A percentile compares a stretch with the other conserved stretches of the same genome.
phyloP scores from a whole-genome alignment of 2,329 filamentous ascomycete species.

The Myrmaecium sp. region DNA sequence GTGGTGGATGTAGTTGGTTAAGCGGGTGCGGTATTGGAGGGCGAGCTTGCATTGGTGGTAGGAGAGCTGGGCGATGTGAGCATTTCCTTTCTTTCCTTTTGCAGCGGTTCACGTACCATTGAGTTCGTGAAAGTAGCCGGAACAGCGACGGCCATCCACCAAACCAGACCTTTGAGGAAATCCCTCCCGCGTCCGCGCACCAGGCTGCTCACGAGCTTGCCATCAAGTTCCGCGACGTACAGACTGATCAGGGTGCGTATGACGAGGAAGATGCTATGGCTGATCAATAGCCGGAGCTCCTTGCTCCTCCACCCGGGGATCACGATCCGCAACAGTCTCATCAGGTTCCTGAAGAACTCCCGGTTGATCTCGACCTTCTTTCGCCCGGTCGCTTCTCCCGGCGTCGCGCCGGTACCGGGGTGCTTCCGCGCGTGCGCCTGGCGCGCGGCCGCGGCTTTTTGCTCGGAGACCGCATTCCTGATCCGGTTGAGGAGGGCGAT shows the following conservation, averaged over 20 bases:
- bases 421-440: constrained; percentile 44
- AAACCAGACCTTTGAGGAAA: constrained; percentile 73
- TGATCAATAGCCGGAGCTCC: constrained; percentile 69
- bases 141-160: constrained; percentile 97
- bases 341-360: constrained; percentile 64
- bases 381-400: constrained; percentile 26
- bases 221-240: constrained; percentile 92
- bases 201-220: constrained; percentile 76
- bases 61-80: constrained; percentile 54
- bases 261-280: constrained; percentile 86
- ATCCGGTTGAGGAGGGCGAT: constrained; percentile 50
- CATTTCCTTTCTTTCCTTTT: background rate
- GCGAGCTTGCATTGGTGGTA: constrained; percentile 95
- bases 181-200: constrained; percentile 83
- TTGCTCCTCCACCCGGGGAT: constrained; percentile 82
- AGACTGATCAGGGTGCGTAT: constrained; percentile 81
- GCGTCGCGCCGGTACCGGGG: constrained; percentile 19
- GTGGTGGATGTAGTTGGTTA: constrained; percentile 91
- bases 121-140: constrained; percentile 97
- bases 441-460: constrained; percentile 65
- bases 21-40: constrained; percentile 75
- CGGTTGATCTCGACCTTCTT: constrained; percentile 87
- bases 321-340: constrained; percentile 67
- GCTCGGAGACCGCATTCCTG: constrained; percentile 79
- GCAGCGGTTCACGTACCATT: constrained; percentile 47